Conservation (phyloP, 2,329 filamentous ascomycete species). For the Celoporthe dispersa region DNA sequence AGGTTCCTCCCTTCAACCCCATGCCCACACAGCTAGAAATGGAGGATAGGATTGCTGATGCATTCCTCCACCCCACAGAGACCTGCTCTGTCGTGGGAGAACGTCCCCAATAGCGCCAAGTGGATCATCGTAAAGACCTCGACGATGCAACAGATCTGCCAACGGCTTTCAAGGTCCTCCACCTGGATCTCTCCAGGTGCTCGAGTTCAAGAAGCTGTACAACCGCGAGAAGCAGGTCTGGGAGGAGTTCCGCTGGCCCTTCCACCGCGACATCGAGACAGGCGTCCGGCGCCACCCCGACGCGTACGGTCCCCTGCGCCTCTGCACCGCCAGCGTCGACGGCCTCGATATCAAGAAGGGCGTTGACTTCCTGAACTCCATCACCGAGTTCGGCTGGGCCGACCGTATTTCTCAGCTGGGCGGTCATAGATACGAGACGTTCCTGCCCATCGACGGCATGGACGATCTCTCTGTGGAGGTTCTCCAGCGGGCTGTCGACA, state of each 20-base stretch:
- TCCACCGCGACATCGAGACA: no score
- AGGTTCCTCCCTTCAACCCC: no score
- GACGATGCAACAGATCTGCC: slow-evolving; percentile 27
- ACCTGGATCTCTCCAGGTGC: slow-evolving; percentile 28
- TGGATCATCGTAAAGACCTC: slow-evolving; percentile 33
- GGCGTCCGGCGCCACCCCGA: not conserved
- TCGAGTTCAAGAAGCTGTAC: slow-evolving; percentile 29
- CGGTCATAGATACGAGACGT: not conserved
- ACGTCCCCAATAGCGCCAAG: slow-evolving; percentile 32
- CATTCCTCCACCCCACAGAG: not conserved
- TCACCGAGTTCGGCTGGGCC: not conserved
- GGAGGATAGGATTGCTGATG: slow-evolving; percentile 3
- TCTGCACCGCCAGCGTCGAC: not conserved
- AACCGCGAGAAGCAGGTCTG: slow-evolving; percentile 21
- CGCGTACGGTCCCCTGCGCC: not conserved
- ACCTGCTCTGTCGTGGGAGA: slow-evolving; percentile 28
- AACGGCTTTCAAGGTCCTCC: slow-evolving; percentile 19
- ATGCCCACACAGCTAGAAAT: no score
- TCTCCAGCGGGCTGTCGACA: not conserved
- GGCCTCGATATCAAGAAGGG: not conserved
- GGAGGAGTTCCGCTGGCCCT: not conserved
- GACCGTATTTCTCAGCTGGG: not conserved
- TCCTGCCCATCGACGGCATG: not conserved
- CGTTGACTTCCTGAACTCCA: not conserved
- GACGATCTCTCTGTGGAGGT: not conserved